Conservation (phyloP, 2,329 filamentous ascomycete genomes). For the Mariannaea sp. region DNA sequence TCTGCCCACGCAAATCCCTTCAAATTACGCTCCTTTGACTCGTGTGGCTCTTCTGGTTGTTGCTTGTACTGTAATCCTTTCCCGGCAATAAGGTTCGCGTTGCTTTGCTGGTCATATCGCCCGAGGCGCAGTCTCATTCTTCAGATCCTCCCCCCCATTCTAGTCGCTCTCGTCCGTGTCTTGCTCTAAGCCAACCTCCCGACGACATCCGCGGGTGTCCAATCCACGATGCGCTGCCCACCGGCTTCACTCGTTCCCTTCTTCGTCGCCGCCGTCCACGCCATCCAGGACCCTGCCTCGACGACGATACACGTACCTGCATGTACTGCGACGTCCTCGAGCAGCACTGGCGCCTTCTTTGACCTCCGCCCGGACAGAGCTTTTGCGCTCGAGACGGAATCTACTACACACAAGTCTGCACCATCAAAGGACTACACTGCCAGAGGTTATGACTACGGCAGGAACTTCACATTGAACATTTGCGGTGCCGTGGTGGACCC, state of each 20-base stretch:
- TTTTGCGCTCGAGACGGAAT: constrained; percentile 47
- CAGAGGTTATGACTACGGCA: constrained; percentile 75
- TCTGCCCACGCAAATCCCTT: constrained; percentile 2
- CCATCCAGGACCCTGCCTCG: constrained; percentile 45
- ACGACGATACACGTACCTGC: constrained; percentile 51
- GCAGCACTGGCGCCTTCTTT: constrained; percentile 62
- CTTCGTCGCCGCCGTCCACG: constrained; percentile 42
- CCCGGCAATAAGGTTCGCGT: constrained; percentile 12
- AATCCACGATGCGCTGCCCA: constrained; percentile 36
- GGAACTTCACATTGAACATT: constrained; percentile 84
- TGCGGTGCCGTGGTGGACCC: constrained; percentile 75
- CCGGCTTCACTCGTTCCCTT: constrained; percentile 42
- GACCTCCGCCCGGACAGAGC: constrained; percentile 62
- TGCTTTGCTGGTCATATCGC: constrained; percentile 4
- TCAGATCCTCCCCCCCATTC: background rate
- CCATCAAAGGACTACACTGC: constrained; percentile 62
- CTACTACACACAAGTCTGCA: constrained; percentile 47
- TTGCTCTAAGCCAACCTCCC: background rate
- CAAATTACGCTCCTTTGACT: constrained; percentile 15
- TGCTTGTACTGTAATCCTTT: constrained; percentile 4
- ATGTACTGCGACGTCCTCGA: constrained; percentile 61
- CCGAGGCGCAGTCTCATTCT: constrained; percentile 12
- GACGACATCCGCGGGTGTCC: background rate
- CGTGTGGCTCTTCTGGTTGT: background rate
- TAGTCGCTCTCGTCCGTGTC: background rate